A percentile compares a stretch with the other conserved stretches of the same genome.
Evolutionary conservation across 2,329 filamentous ascomycete genomes (phyloP).

Genomic region (Sarocladiaceae sp.): DNA sequence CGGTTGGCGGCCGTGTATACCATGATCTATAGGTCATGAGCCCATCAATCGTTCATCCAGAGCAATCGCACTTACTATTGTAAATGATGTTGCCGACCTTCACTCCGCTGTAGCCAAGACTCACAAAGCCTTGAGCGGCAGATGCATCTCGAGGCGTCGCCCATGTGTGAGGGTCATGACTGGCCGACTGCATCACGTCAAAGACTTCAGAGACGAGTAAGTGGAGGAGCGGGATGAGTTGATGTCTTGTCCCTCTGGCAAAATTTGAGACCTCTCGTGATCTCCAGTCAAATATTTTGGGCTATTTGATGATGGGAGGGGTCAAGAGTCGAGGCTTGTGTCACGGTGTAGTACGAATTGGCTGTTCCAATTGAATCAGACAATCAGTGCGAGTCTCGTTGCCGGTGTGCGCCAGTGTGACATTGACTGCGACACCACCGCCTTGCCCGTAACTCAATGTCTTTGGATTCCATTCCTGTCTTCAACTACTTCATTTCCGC

Average conservation of each 20-base stretch:
- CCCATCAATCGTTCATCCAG: not conserved
- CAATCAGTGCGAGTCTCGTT: not conserved
- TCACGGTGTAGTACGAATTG: too few relatives aligned
- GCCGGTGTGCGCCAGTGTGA: not conserved
- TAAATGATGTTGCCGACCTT: not conserved
- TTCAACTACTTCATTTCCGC: too few relatives aligned
- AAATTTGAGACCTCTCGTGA: too few relatives aligned
- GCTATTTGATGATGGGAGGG: too few relatives aligned
- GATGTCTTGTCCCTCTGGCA: too few relatives aligned
- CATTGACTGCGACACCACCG: not conserved
- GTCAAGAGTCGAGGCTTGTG: too few relatives aligned
- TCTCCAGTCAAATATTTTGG: too few relatives aligned
- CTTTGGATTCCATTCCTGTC: too few relatives aligned
- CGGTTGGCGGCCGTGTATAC: not conserved
- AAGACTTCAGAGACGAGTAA: too few relatives aligned
- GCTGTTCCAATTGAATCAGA: too few relatives aligned
- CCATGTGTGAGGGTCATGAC: not conserved
- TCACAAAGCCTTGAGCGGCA: not conserved
- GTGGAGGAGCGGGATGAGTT: too few relatives aligned
- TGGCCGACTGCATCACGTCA: not conserved
- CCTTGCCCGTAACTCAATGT: not conserved
- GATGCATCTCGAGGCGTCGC: not conserved
- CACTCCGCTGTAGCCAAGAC: not conserved
- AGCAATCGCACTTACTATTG: not conserved
- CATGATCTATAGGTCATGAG: not conserved